Percentiles rank a stretch among this genome's conserved stretches.
phyloP scores from a whole-genome alignment of 257 asterid genomes.

The Handroanthus guayacan region DNA sequence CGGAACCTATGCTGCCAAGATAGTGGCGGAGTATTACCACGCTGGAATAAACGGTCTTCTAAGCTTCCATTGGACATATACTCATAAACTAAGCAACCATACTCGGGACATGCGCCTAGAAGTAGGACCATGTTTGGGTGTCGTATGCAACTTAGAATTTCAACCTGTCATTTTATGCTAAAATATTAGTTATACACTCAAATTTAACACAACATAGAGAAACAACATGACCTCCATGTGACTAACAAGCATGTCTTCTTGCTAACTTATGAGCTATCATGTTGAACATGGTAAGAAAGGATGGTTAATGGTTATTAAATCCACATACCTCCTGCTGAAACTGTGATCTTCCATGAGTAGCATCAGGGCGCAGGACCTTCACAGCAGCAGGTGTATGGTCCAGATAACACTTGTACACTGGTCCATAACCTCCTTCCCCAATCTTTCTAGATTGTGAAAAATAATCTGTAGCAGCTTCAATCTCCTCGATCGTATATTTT shows the following conservation, averaged over 20 bases:
- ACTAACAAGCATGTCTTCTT: background rate
- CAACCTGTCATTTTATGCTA: conserved; percentile 56
- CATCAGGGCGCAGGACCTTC: conserved; percentile 96
- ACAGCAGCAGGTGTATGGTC: conserved; percentile 97
- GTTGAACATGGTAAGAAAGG: background rate
- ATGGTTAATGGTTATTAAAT: background rate
- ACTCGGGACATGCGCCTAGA: conserved; percentile 96
- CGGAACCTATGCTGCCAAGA: conserved; percentile 88
- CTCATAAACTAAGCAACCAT: conserved; percentile 92
- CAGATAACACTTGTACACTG: conserved; percentile 80
- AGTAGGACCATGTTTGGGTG: conserved; percentile 98
- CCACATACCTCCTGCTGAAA: conserved; percentile 89
- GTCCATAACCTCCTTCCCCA: conserved; percentile 99
- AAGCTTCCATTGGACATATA: conserved; percentile 90
- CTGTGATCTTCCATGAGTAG: conserved; percentile 93
- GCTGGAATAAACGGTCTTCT: conserved; percentile 78
- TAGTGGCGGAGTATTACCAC: conserved; percentile 70
- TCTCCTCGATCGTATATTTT: conserved; percentile 84
- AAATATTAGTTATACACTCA: background rate
- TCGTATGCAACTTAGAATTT: conserved; percentile 84
- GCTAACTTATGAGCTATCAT: background rate
- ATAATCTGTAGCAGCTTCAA: conserved; percentile 84
- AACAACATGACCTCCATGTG: background rate
- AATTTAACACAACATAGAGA: conserved; percentile 1
- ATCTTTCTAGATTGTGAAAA: conserved; percentile 75